Base-by-base conservation (phyloP, 768 basidiomycete genomes). In the Hypholoma sublateritium region DNA sequence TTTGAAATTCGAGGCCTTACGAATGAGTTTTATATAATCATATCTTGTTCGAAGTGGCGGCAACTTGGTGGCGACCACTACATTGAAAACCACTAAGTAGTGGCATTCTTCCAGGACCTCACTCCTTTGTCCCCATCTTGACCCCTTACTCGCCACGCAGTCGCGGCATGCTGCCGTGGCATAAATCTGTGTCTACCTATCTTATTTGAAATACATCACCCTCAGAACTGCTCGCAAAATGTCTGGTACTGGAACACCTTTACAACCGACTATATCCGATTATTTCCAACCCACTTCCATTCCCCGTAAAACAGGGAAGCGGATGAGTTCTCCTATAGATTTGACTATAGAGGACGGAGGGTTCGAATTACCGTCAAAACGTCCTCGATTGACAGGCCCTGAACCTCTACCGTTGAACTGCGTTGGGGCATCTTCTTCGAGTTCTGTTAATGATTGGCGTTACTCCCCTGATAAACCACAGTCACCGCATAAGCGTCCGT, bases 291-390 rank as follows among this genome's bases (percentile, higher is more conserved):
- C 59, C 16, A 62, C 58, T 19, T 62, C 48, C 58, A 63, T 62
- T 53, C 53, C 65, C 44, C 53, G 48, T 25, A 63, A 58, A 48
- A 43, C 61, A 28, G 66, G 68, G 57, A 77, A 76, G 56, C 70
- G 77, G 34, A 54, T 67, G 6, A 54, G 53, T 65, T 60, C 74
- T 11, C 69, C 75, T 16, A 81, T 87, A 53, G 87, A 88, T 72
- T 69, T 87, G 59, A 85, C 86, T 11, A 52, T 65, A 24, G 80
- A 78, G 47, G 76, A 73, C 50, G 65, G 67, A 32, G 70, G 72
- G 34, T 65, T 67, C 28, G 70, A 71, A 35, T 19, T 67, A 17
- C 67, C 69, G 12, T 14, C 56, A 6, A 77, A 78, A 63, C 72
- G 69, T 55, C 53, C 62, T 11, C 74, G 63, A 54, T 56, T 56